Evolutionary conservation across 371 early-diverging fungal genomes (phyloP), one percentile per base, ranked within the genome.

Genomic region (Umbelopsis sp.): DNA sequence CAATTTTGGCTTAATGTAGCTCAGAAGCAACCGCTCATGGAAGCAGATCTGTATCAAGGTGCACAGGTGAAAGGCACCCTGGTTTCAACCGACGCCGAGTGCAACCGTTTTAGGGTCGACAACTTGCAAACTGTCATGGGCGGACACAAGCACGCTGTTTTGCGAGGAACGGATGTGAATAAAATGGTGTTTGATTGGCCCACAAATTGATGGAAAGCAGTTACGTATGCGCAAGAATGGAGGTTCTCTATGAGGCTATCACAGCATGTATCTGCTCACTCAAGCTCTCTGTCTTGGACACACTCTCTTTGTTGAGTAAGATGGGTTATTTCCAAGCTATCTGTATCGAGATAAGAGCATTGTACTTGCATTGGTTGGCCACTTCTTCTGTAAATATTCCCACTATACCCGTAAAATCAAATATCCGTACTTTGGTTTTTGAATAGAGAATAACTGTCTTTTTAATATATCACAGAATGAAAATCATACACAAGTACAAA

Each of bases 81-180:
- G 9, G 63, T 74, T 16, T 82, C 77, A 1, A 78, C 78, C 9
- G 87, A 87, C 37, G 71, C 79, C 44, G 81, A 83, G 68, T 82
- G 82, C 37, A 80, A 83, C 46, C 81, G 87, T 1, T 73, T 87
- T 29, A 71, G 85, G 37, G 72, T 87, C 24, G 71, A 86, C 67
- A 44, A 69, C 4, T 65, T 87, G 20, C 70, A 83, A 67, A 79
- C 86, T 16, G 84, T 80, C 1, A 69, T 85, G 50, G 87, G 87
- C 8, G 70, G 69, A 0, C 83, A 83, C 52, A 69, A 80, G 25
- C 76, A 74, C 20, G 84, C 79, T 9, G 82, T 85, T 20, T 52
- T 87, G n/a, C 82, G 87, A 16, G 86, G 86, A 35, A 72, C 66
- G 37, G 87, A 87, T 48, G 70, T 85, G 18, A 75, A 85, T 64